Base-by-base conservation (phyloP, 371 early-diverging fungal species). In the Phascolomyces articulosus region DNA sequence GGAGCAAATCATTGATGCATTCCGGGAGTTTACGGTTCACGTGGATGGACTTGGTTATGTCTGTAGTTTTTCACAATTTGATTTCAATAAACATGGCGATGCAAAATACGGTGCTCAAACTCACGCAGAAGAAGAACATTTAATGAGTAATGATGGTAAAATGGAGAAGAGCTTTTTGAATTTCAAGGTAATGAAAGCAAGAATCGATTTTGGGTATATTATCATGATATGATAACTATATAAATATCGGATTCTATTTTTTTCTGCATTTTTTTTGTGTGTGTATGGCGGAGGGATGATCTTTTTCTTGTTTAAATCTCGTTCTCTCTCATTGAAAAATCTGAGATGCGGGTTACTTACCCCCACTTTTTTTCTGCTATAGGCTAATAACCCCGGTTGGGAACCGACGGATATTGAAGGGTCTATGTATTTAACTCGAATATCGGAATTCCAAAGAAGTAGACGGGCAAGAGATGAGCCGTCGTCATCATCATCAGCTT, bases 151-250 rank as follows among this genome's bases (percentile, higher is more conserved):
- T 41, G 87, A 94, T 53, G 97, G 95, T 38, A 98, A 98, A 76
- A 96, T 98, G 97, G 98, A 98, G 72, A 92, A 93, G 77, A 95
- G 95, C 15, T 93, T 98, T 66, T 53, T 98, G 60, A 93, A 92
- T 62, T 98, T 98, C 76, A 96, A 98, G 83, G 94, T 92, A 68
- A 73, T 1, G 48, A 47, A 23, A 64, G 11, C 28, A 63, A 23
- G 38, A 13, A 24, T 23, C n/a, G 3, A 15, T 48, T 18, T 29
- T 3, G 41, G 18, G 15, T n/a, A n/a, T n/a, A n/a, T n/a, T n/a
- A n/a, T n/a, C n/a, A n/a, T n/a, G n/a, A n/a, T n/a, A n/a, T n/a
- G n/a, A n/a, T n/a, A n/a, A n/a, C n/a, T n/a, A n/a, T n/a, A n/a
- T n/a, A n/a, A n/a, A n/a, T n/a, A n/a, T n/a, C n/a, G n/a, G n/a